Base-by-base conservation (phyloP, 495 filamentous ascomycete genomes). In the Hyphodiscus hymeniophilus region DNA sequence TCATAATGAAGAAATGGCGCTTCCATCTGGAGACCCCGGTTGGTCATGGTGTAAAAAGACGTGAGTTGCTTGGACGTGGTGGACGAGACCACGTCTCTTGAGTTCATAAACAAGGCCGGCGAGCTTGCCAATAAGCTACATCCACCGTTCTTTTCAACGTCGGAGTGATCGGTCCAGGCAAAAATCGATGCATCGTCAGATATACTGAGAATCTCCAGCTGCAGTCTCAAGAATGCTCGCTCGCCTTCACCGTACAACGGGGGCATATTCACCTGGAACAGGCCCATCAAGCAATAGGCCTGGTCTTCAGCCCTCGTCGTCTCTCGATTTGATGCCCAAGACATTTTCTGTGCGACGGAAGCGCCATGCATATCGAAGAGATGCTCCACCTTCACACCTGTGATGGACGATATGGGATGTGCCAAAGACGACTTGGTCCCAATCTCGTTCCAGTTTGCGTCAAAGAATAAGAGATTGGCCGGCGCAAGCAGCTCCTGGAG, bases 401-500 rank as follows among this genome's bases (percentile, higher is more conserved):
- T 41, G 4, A 41, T 41, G 8, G 16, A 24, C 8, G 5, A 7
- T 13, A 41, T 4, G 3, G 22, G 4, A 21, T 20, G 6, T 20
- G 5, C 7, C 38, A 41, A 7, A 4, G 10, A 5, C 3, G 10
- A n/a, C 22, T 24, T 41, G 7, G 38, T 41, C 5, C 38, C 38
- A 6, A 41, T 20, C 10, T 13, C 21, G 3, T 4, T 7, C 38
- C 38, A 41, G 17, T 7, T 3, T 23, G 5, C 8, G 11, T 45
- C 42, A 23, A 32, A 31, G 26, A 45, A 45, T 11, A 45, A 4
- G 5, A 45, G 3, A 16, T 3, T 13, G 21, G 15, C 13, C 8
- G 60, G 52, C 18, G 55, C 62, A 26, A 65, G 47, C 1, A 64
- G 52, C 36, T 63, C 62, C 34, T 45, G 42, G 6, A 45, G 31